phyloP scores from a whole-genome alignment of 352 stramenopile species.

The Globisporangium nagaii region DNA sequence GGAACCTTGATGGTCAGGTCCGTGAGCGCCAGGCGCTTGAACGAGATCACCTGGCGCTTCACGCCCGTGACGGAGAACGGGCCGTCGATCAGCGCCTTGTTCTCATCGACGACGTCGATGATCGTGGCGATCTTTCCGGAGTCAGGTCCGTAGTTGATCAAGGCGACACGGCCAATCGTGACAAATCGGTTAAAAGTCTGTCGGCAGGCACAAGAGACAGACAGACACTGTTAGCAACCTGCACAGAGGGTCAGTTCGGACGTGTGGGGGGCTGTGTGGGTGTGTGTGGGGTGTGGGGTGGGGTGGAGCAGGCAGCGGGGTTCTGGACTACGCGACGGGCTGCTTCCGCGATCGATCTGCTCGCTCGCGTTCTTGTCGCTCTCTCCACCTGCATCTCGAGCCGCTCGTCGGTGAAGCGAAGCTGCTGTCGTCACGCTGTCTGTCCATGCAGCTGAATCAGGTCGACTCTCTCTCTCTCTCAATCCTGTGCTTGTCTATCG shows the following conservation, averaged over 20 bases:
- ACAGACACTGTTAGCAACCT: constrained; percentile 3
- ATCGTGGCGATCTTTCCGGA: constrained; percentile 98
- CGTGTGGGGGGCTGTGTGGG: background rate
- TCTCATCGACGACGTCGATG: constrained; percentile 99
- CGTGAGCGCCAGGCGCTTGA: constrained; percentile 96
- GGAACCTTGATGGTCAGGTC: constrained; percentile 96
- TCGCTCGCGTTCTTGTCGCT: too few relatives aligned
- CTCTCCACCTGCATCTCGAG: too few relatives aligned
- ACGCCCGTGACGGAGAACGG: constrained; percentile 94
- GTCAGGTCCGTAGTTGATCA: constrained; percentile 99
- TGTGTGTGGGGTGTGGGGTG: too few relatives aligned
- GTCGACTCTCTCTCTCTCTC: background rate
- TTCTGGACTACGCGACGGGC: too few relatives aligned
- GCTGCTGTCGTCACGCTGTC: too few relatives aligned
- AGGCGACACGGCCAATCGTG: constrained; percentile 97
- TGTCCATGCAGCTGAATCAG: too few relatives aligned
- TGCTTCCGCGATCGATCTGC: too few relatives aligned
- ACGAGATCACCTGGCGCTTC: constrained; percentile 97
- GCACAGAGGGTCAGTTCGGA: background rate
- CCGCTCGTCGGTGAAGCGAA: too few relatives aligned
- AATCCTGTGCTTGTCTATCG: background rate
- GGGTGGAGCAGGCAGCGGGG: too few relatives aligned
- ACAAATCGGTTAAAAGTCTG: constrained; percentile 99
- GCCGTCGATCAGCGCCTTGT: constrained; percentile 97
- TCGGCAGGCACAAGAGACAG: background rate